These are phyloP conservation scores for Saccharum officinarum DNA, from an alignment of 176 grass and related monocot species.

Conservation along the genomic window DNA sequence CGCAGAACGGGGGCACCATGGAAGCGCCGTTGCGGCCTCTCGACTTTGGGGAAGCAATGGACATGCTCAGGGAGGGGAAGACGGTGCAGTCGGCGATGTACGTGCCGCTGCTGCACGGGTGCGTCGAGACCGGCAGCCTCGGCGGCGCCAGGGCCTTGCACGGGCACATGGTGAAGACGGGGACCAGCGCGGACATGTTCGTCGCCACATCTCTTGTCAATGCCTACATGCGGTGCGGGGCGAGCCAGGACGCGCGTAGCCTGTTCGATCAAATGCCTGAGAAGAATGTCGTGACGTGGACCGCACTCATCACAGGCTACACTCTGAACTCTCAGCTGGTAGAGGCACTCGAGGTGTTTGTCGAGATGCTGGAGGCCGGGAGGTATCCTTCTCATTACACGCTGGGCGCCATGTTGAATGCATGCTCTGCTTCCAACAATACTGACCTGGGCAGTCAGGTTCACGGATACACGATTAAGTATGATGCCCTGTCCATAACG, in stretches of 20 bases:
- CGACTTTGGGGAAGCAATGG: conserved; percentile 46
- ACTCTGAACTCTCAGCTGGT: conserved; percentile 46
- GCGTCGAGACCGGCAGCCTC: conserved; percentile 37
- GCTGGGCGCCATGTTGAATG: conserved; percentile 47
- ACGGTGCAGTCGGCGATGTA: conserved; percentile 55
- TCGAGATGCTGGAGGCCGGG: conserved; percentile 51
- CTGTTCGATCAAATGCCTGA: conserved; percentile 47
- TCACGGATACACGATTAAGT: conserved; percentile 69
- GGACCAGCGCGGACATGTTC: conserved; percentile 47
- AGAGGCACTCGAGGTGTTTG: conserved; percentile 39
- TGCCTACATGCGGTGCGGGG: conserved; percentile 55
- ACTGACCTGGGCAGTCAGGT: conserved; percentile 58
- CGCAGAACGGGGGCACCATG: conserved; percentile 7
- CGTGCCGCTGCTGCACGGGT: conserved; percentile 62
- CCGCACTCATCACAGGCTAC: conserved; percentile 54
- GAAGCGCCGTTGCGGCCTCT: conserved; percentile 33
- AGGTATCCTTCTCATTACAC: conserved; percentile 65
- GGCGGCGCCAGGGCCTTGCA: conserved; percentile 41
- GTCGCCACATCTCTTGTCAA: conserved; percentile 53
- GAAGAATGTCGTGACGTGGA: conserved; percentile 73
- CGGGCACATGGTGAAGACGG: conserved; percentile 62
- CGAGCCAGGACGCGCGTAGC: conserved; percentile 23
- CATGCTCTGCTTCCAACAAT: conserved; percentile 33
- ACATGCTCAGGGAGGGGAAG: conserved; percentile 48
- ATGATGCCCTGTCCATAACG: conserved; percentile 41